phyloP scores from a whole-genome alignment of 1,139 yeast species.

The Blastobotrys apis region DNA sequence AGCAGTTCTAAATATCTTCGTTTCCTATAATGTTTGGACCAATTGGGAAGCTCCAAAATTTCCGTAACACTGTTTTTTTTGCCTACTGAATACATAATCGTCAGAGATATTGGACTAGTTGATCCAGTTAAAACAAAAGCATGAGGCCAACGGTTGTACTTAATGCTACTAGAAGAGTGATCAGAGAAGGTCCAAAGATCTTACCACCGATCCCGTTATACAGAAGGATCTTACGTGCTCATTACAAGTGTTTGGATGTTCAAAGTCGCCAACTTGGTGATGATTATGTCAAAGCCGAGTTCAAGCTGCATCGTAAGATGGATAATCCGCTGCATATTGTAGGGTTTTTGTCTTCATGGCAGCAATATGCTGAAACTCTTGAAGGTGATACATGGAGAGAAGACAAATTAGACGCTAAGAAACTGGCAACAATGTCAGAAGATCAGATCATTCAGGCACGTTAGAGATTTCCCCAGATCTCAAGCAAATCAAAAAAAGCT shows the following conservation, averaged over 20 bases:
- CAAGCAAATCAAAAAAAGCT: neutral
- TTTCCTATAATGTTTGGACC: no score
- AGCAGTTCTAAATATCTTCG: no score
- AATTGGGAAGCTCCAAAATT: no score
- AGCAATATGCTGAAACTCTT: conserved; percentile 65
- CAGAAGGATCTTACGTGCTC: conserved; percentile 76
- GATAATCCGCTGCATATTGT: conserved; percentile 93
- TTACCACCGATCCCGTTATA: conserved; percentile 79
- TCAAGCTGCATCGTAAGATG: conserved; percentile 72
- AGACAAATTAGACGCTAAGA: conserved; percentile 59
- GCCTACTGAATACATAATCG: no score
- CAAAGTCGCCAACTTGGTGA: conserved; percentile 81
- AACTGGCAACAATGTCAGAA: conserved; percentile 79
- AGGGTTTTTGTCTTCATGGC: conserved; percentile 93
- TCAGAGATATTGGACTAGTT: no score
- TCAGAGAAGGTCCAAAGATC: conserved; percentile 52
- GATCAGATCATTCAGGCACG: conserved; percentile 79
- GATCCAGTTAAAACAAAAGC: neutral
- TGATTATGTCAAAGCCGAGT: conserved; percentile 82
- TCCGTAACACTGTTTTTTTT: no score
- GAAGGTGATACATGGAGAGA: conserved; percentile 75
- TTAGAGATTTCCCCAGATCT: neutral
- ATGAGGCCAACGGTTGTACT: conserved; percentile 49
- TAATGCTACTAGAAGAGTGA: conserved; percentile 56
- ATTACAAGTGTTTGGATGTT: conserved; percentile 46